Base-by-base conservation (phyloP, 2,329 filamentous ascomycete genomes). In the Trichophyton simii region DNA sequence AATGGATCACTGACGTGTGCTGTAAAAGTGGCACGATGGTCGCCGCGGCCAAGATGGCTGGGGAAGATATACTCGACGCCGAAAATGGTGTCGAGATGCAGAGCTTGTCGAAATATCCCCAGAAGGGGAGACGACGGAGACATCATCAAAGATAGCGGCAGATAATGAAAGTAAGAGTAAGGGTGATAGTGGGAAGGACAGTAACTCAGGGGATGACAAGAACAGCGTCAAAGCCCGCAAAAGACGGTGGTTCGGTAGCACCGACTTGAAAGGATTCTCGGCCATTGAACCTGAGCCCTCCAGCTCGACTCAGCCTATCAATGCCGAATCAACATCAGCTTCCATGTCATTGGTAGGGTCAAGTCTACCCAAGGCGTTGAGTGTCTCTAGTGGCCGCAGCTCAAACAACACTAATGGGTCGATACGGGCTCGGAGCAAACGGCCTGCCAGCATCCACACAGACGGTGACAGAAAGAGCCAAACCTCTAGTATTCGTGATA, bases 21-120 rank as follows among this genome's bases (percentile, higher is more conserved):
- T 11, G 50, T 15, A 60, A 57, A 57, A 95, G 87, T 99, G 94
- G 94, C 87, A 91, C 72, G 87, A 89, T 67, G 91, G 91, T 18
- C 87, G 88, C 15, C 83, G 90, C 63, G 89, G 89, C 2, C 81
- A 83, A 71, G 94, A 99, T 68, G 89, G 91, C 60, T 99, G 94
- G 94, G 89, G 89, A 46, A 85, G 90, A 61, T 99, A 95, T 80
- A 99, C 94, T 0, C 84, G 94, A 13, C 84, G 94, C 22, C 80
- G 94, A 64, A 96, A 97, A 75, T 99, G 94, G 94, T 94, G 90
- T 70, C 88, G 94, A 44, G 94, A 97, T 71, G 94, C 94, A 8
- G 94, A 99, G 76, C 82, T 99, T 2, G 89, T 96, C 38, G 94
- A 99, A 70, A 77, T 87, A 8, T 71, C 75, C n/a, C 59, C 63